A percentile compares a stretch with the other conserved stretches of the same genome.
These are phyloP conservation scores for Rutstroemia sp. DNA, from an alignment of 2,329 filamentous ascomycete genomes.

Conservation along the genomic window DNA sequence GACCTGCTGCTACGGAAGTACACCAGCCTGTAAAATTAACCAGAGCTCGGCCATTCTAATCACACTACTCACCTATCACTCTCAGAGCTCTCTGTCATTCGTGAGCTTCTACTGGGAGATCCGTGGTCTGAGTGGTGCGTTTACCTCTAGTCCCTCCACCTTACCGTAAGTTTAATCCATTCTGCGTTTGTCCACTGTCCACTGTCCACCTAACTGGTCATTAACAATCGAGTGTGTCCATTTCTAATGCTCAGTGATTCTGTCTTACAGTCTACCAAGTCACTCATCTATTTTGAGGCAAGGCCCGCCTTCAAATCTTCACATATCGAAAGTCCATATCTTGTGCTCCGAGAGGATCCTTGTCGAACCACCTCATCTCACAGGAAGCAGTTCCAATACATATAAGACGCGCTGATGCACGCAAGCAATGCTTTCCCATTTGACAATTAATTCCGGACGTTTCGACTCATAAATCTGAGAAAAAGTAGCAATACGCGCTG, in stretches of 20 bases:
- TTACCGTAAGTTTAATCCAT: constrained; percentile 15
- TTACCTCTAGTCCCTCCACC: constrained; percentile 16
- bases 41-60: not conserved
- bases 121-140: constrained; percentile 20
- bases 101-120: no score
- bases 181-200: constrained; percentile 12
- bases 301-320: constrained; percentile 12
- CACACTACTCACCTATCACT: constrained; percentile 17
- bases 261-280: constrained; percentile 11
- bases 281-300: constrained; percentile 11
- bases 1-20: not conserved
- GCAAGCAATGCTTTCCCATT: constrained; percentile 20
- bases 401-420: constrained; percentile 14
- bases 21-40: constrained; percentile 4
- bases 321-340: constrained; percentile 7
- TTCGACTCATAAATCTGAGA: constrained; percentile 17
- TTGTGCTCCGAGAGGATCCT: constrained; percentile 17
- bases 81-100: constrained; percentile 5
- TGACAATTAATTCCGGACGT: constrained; percentile 11
- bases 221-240: constrained; percentile 14
- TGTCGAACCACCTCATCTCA: constrained; percentile 24
- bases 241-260: constrained; percentile 15
- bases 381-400: constrained; percentile 21
- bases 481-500: constrained; percentile 18
- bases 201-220: constrained; percentile 16